These are phyloP conservation scores for Rhinocladiella mackenziei DNA, from an alignment of 2,329 filamentous ascomycete species.

Conservation along the genomic window DNA sequence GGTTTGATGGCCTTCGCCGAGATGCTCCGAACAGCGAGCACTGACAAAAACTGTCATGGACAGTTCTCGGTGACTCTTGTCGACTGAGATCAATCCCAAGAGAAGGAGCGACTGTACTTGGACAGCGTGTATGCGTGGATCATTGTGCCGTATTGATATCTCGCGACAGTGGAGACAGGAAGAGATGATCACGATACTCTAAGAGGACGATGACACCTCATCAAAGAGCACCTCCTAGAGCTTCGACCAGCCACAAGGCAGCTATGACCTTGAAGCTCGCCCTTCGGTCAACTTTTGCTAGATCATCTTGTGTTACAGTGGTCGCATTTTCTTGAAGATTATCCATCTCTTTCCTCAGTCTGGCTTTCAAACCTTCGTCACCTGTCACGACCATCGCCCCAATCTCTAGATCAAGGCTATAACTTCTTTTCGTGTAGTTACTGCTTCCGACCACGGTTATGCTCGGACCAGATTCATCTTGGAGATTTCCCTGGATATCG, in stretches of 20 bases:
- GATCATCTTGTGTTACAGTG: slow-evolving; percentile 68
- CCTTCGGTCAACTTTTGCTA: slow-evolving; percentile 73
- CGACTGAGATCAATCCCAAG: no score
- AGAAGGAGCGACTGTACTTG: no score
- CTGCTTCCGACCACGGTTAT: slow-evolving; percentile 84
- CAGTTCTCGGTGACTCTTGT: no score
- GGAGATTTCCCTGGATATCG: slow-evolving; percentile 10
- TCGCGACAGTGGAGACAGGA: no score
- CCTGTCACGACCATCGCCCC: slow-evolving; percentile 81
- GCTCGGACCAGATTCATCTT: slow-evolving; percentile 60
- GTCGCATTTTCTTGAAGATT: slow-evolving; percentile 74
- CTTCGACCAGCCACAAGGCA: slow-evolving; percentile 88
- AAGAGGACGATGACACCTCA: not conserved
- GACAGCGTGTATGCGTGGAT: no score
- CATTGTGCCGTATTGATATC: no score
- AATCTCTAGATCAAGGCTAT: slow-evolving; percentile 85
- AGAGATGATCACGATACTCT: no score
- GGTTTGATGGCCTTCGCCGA: no score
- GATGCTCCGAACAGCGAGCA: no score
- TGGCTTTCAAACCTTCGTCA: slow-evolving; percentile 65
- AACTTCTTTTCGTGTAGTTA: slow-evolving; percentile 93
- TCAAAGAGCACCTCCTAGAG: slow-evolving; percentile 81
- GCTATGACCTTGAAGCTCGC: slow-evolving; percentile 80
- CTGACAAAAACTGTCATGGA: no score
- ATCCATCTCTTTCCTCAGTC: slow-evolving; percentile 72